phyloP scores from a whole-genome alignment of 75 land plant genomes.

The Sequoiadendron giganteum region DNA sequence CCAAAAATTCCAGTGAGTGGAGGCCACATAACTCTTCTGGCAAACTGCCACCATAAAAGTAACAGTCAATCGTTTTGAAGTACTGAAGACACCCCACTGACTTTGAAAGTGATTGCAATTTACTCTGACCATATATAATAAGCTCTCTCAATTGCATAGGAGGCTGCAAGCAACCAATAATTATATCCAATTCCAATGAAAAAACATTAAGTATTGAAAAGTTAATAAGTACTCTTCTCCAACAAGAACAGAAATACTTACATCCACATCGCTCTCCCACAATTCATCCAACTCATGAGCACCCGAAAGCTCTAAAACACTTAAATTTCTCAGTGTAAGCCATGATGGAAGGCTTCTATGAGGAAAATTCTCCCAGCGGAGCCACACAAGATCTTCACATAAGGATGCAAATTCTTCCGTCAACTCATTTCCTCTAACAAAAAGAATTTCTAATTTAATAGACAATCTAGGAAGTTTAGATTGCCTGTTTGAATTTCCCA shows the following conservation, averaged over 20 bases:
- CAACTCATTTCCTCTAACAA: not conserved
- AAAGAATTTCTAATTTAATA: not conserved
- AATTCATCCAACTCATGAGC: not conserved
- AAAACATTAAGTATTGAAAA: not conserved
- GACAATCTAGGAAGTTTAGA: not conserved
- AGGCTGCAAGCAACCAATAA: not conserved
- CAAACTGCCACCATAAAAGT: not conserved
- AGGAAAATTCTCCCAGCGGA: not conserved
- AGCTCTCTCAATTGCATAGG: conserved; percentile 1
- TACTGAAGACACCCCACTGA: not conserved
- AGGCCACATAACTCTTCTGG: conserved; percentile 1
- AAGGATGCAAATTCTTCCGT: not conserved
- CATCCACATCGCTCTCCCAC: not conserved
- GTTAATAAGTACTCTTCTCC: not conserved
- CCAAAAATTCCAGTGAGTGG: not conserved
- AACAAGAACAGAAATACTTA: not conserved
- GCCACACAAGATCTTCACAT: not conserved
- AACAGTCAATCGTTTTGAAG: not conserved
- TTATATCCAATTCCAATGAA: not conserved
- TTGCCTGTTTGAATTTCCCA: not conserved
- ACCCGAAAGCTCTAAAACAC: not conserved
- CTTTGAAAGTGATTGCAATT: not conserved
- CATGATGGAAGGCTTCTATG: not conserved
- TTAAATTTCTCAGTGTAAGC: not conserved
- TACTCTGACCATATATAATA: not conserved